Percentiles rank a stretch among this genome's conserved stretches.
Evolutionary conservation across 2,329 filamentous ascomycete species (phyloP).

Genomic region (Calonectria crousiana): DNA sequence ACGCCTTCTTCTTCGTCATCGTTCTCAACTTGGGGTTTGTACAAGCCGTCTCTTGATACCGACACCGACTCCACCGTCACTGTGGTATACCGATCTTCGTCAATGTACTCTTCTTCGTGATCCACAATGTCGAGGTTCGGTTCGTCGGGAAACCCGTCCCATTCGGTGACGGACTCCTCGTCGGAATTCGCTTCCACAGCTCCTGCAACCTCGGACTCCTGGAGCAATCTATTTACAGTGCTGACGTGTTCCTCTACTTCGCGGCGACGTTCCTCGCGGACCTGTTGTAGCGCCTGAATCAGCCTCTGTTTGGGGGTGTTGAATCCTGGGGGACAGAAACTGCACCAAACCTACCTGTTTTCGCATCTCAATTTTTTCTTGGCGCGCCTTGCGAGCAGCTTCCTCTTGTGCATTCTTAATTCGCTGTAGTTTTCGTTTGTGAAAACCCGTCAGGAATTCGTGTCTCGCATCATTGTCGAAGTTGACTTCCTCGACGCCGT

Average conservation of each 20-base stretch:
- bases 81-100: conserved; percentile 95
- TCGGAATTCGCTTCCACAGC: conserved; percentile 58
- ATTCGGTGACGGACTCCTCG: conserved; percentile 63
- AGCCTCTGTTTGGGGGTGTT: conserved; percentile 2
- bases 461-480: conserved; percentile 85
- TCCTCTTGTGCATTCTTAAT: conserved; percentile 87
- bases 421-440: conserved; percentile 91
- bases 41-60: conserved; percentile 79
- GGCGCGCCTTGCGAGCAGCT: conserved; percentile 79
- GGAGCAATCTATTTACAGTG: conserved; percentile 78
- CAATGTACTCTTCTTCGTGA: conserved; percentile 93
- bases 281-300: conserved; percentile 60
- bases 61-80: conserved; percentile 93
- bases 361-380: conserved; percentile 80
- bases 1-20: conserved; percentile 43
- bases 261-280: conserved; percentile 84
- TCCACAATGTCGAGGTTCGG: conserved; percentile 69
- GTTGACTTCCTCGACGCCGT: conserved; percentile 80
- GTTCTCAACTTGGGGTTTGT: conserved; percentile 60
- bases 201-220: conserved; percentile 65
- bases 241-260: conserved; percentile 87
- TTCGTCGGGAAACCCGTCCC: conserved; percentile 73
- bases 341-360: conserved; percentile 72
- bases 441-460: conserved; percentile 95
- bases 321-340: not conserved